Conservation (phyloP, 495 filamentous ascomycete genomes). For the Tuber borchii region DNA sequence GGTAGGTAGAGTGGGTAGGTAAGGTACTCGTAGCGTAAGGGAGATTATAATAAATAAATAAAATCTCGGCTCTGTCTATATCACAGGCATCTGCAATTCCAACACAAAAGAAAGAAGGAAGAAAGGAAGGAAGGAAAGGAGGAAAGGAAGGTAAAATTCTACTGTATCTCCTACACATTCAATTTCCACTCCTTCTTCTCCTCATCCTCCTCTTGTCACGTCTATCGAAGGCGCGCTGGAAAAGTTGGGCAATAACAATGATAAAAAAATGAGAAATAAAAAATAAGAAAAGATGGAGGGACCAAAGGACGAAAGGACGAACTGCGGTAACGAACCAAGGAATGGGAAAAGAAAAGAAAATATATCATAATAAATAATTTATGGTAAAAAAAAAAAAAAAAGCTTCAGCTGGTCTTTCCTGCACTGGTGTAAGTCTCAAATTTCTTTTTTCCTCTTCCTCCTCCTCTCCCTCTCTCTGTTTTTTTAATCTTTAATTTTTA, state of each 20-base stretch:
- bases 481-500: conserved; percentile 15
- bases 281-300: conserved; percentile 14
- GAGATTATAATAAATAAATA: conserved; percentile 30
- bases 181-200: conserved; percentile 5
- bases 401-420: conserved; percentile 4
- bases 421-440: background rate
- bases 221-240: conserved; percentile 20
- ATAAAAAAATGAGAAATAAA: conserved; percentile 2
- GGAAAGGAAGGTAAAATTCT: background rate
- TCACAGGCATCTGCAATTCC: background rate
- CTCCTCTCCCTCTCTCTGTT: background rate
- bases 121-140: background rate
- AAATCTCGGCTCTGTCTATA: background rate
- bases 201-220: conserved; percentile 17
- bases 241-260: background rate
- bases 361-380: conserved; percentile 3
- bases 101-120: background rate
- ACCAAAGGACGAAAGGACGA: background rate
- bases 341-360: conserved; percentile 10
- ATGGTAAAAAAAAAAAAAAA: background rate
- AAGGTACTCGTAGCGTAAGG: conserved; percentile 9
- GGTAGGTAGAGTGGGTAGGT: too few relatives aligned
- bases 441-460: conserved; percentile 10
- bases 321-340: conserved; percentile 4
- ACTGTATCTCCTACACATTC: background rate